Percentiles rank a stretch among this genome's conserved stretches.
These are phyloP conservation scores for Leishmania major DNA, from an alignment of 208 protist species.

Conservation along the genomic window DNA sequence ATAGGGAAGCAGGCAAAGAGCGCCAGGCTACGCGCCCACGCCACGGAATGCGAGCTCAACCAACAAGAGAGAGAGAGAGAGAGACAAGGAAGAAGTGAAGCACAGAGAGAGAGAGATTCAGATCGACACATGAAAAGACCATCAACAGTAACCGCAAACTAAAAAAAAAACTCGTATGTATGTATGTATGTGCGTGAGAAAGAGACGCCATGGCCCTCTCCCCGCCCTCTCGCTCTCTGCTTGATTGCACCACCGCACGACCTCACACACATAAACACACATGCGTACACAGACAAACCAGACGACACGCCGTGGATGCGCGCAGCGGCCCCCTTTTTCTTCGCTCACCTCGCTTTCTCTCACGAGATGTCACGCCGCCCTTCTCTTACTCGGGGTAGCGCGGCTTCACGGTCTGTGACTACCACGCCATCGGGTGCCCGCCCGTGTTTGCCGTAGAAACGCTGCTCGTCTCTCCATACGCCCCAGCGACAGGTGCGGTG, in stretches of 20 bases:
- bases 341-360: neutral
- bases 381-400: constrained; percentile 32
- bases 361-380: neutral
- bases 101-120: neutral
- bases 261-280: neutral
- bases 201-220: neutral
- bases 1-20: neutral
- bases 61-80: neutral
- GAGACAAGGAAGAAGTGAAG: neutral
- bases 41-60: neutral
- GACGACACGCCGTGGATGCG: neutral
- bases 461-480: neutral
- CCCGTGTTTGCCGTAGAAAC: neutral
- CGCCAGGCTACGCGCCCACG: neutral
- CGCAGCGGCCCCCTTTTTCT: neutral
- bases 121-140: neutral
- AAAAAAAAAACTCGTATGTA: neutral
- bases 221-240: neutral
- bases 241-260: neutral
- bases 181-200: neutral
- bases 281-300: neutral
- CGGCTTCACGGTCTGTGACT: constrained; percentile 39
- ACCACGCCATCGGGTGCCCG: constrained; percentile 45
- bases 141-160: neutral
- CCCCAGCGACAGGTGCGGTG: constrained; percentile 20